phyloP scores from a whole-genome alignment of 2,329 filamentous ascomycete genomes.

The Metarhizium humberi region DNA sequence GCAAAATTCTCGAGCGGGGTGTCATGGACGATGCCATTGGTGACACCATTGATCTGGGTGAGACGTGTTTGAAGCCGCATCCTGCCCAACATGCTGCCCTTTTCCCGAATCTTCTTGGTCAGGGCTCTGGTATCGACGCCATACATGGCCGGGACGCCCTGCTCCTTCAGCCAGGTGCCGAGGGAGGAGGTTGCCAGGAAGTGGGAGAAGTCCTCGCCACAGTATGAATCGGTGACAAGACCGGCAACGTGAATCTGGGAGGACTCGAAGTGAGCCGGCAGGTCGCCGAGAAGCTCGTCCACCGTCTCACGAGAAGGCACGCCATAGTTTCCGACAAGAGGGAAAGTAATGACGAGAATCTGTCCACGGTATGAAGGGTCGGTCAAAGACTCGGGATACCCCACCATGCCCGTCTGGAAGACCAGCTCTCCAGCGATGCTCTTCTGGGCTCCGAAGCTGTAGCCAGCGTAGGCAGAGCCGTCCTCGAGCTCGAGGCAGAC shows the following conservation, averaged over 20 bases:
- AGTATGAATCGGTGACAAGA: constrained; percentile 82
- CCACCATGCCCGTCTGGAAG: constrained; percentile 99
- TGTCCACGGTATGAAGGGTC: constrained; percentile 85
- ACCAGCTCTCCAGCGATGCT: constrained; percentile 94
- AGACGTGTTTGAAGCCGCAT: constrained; percentile 60
- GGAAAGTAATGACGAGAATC: constrained; percentile 94
- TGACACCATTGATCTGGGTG: constrained; percentile 31
- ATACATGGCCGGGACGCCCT: constrained; percentile 87
- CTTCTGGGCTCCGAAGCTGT: constrained; percentile 93
- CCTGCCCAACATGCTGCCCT: constrained; percentile 93
- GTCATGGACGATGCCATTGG: constrained; percentile 21
- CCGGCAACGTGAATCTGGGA: constrained; percentile 88
- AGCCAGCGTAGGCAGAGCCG: constrained; percentile 83
- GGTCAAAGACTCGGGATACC: constrained; percentile 89
- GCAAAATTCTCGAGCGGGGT: constrained; percentile 51
- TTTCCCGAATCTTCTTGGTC: constrained; percentile 87
- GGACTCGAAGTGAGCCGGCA: constrained; percentile 90
- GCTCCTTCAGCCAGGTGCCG: constrained; percentile 92
- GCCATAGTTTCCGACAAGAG: constrained; percentile 93
- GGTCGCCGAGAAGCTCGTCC: constrained; percentile 74
- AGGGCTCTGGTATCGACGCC: constrained; percentile 88
- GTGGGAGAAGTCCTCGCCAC: constrained; percentile 92
- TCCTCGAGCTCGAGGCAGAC: constrained; percentile 90
- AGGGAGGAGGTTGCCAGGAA: constrained; percentile 85
- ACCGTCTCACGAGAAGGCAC: constrained; percentile 79